A percentile compares a stretch with the other conserved stretches of the same genome.
These are phyloP conservation scores for Tillandsia fasciculata DNA, from an alignment of 176 grass and related monocot genomes.

Conservation along the genomic window DNA sequence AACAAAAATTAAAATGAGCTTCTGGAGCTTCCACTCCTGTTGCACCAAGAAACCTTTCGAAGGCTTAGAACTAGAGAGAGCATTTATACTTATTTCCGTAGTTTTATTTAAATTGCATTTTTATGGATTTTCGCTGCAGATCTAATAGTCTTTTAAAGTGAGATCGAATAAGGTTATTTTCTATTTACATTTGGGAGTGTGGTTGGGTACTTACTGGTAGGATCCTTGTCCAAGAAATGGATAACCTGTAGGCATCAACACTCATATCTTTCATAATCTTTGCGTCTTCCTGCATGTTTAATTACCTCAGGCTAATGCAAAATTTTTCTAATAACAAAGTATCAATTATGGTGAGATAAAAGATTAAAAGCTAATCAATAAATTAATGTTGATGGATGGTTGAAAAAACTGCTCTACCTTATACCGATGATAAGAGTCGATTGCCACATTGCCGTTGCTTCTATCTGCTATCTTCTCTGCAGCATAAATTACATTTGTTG, in stretches of 20 bases:
- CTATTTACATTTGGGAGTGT: too few species aligned
- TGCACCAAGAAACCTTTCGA: too few species aligned
- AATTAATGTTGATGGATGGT: neutral
- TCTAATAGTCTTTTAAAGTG: neutral
- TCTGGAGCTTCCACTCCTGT: neutral
- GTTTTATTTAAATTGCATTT: too few species aligned
- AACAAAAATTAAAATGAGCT: neutral
- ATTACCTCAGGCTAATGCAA: neutral
- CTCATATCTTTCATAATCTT: constrained; percentile 41
- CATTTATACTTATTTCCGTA: too few species aligned
- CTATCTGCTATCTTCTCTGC: constrained; percentile 42
- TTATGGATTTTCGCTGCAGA: too few species aligned
- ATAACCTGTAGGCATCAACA: constrained; percentile 50
- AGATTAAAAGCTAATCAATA: neutral
- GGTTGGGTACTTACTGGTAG: constrained; percentile 29
- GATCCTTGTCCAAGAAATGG: constrained; percentile 53
- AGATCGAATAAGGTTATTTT: neutral
- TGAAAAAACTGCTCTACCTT: constrained; percentile 22
- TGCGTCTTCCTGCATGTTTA: constrained; percentile 34
- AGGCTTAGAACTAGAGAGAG: too few species aligned
- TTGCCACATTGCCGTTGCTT: constrained; percentile 46
- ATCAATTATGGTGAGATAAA: neutral
- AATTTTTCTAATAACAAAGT: neutral
- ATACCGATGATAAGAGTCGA: constrained; percentile 53
- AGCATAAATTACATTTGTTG: neutral